Base-by-base conservation (phyloP, 306 rosid species). In the Spatholobus suberectus region DNA sequence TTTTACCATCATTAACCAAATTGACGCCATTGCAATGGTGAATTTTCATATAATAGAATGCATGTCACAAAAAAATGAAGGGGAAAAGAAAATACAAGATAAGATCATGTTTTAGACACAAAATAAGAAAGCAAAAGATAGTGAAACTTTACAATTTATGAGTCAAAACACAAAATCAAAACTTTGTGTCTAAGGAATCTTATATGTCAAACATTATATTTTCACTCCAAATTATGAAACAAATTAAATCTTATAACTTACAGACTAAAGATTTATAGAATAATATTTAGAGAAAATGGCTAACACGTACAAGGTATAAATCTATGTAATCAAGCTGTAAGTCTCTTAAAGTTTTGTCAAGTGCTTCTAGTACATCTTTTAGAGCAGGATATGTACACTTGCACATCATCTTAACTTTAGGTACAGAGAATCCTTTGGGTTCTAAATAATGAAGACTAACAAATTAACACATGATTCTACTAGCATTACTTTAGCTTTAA, bases 251-350 rank as follows among this genome's bases (percentile, higher is more conserved):
- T 5, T 12, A 65, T 32, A 65, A n/a, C 2, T 17, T 14, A 32
- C 0, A 2, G 0, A 65, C 1, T 62, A 5, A 38, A 40, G 11
- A 41, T 20, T 54, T 21, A 55, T 8, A 55, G 0, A 20, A 55
- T 0, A 20, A 8, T 55, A 55, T 3, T 3, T 55, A 55, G 14
- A 21, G 29, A 21, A 8, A 3, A 23, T 9, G 1, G 12, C 6
- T 21, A 57, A 57, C 18, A 84, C 90, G 5, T 88, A 93, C 95
- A 23, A 93, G 91, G 75, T 91, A 93, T 46, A 91, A 76, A 85
- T 91, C 97, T 57, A 91, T 24, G 76, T 91, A 93, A 68, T 89
- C 90, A 52, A 93, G 92, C 66, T 91, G 93, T 83, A 93, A 84
- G 52, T 93, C 92, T 21, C 27, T 32, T 85, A 93, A 67, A 68